Base-by-base conservation (phyloP, 2,329 filamentous ascomycete species). In the Pseudogymnoascus pannorum region DNA sequence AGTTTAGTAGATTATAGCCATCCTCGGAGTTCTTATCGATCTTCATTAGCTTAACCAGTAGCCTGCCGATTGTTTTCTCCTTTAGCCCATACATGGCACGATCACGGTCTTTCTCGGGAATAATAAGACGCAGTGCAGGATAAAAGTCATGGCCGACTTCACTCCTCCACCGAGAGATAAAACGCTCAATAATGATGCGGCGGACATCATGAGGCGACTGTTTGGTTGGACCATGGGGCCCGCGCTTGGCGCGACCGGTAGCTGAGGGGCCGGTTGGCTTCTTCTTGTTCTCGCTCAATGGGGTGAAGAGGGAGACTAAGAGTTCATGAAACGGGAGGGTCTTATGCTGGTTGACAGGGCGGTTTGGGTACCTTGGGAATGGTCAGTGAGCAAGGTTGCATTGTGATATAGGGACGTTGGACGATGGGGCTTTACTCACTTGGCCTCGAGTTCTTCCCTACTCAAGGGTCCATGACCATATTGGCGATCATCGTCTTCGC, bases 131-230 rank as follows among this genome's bases (percentile, higher is more conserved):
- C 73, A 99, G 83, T 1, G 91, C 93, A 0, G 94, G 94, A 71
- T 94, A 97, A 68, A 99, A 90, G 73, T 99, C 94, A 67, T 91
- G 78, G 24, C 94, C 94, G 20, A 97, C 92, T 64, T 96, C 87
- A 61, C 85, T 85, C 38, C 92, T 85, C 94, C 94, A 99, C 72
- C 85, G 82, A 12, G 83, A 82, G 67, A 99, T 91, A 76, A 96
- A 99, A 6, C 87, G 81, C 61, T 92, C 85, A 65, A 99, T 91
- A 66, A 97, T 89, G 68, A 86, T 84, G 0, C 88, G 84, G 36
- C 91, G 85, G 64, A 88, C 83, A 72, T 97, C 92, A 66, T 93
- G 85, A 0, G 91, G 87, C 3, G 86, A 87, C 7, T 85, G 77
- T 60, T 82, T 84, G 4, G 54, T 66, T 75, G 77, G 74, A 7